These are phyloP conservation scores for Aspergillus tubingensis DNA, from an alignment of 2,329 filamentous ascomycete genomes.

Conservation along the genomic window DNA sequence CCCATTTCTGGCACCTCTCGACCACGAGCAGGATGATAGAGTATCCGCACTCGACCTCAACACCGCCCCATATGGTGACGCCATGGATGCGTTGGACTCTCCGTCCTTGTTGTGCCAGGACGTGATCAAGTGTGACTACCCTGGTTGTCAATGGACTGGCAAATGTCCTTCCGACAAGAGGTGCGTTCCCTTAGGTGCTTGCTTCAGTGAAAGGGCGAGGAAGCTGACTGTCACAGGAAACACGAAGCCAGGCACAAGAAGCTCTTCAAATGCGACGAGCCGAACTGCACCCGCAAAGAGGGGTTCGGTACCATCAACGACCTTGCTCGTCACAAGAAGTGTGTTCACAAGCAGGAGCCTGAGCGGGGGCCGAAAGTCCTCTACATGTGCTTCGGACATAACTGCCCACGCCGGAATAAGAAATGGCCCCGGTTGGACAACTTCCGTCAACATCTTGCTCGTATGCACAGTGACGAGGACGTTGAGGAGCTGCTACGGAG, in stretches of 20 bases:
- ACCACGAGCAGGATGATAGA: constrained; percentile 26
- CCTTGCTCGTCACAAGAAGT: constrained; percentile 74
- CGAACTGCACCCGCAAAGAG: constrained; percentile 58
- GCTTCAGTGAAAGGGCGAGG: background rate
- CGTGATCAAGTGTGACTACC: constrained; percentile 33
- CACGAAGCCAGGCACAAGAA: constrained; percentile 71
- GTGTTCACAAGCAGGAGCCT: constrained; percentile 62
- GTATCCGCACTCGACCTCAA: constrained; percentile 22
- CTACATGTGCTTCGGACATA: constrained; percentile 61
- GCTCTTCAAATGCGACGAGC: constrained; percentile 62
- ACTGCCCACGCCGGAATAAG: constrained; percentile 65
- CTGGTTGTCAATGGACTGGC: constrained; percentile 36
- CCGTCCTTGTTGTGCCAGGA: constrained; percentile 55
- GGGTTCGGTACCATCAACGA: constrained; percentile 83
- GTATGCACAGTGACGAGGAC: constrained; percentile 62
- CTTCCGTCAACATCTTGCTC: constrained; percentile 74
- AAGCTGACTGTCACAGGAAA: constrained; percentile 58
- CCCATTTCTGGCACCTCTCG: constrained; percentile 25
- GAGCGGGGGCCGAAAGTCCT: constrained; percentile 51
- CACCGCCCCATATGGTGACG: constrained; percentile 10
- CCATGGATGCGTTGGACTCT: constrained; percentile 44
- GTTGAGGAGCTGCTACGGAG: constrained; percentile 48
- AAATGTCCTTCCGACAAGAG: constrained; percentile 46
- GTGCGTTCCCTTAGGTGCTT: constrained; percentile 23
- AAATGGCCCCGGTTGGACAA: constrained; percentile 82